Base-by-base conservation (phyloP, 108 stramenopile species). In the Cyclotella kingstonii region DNA sequence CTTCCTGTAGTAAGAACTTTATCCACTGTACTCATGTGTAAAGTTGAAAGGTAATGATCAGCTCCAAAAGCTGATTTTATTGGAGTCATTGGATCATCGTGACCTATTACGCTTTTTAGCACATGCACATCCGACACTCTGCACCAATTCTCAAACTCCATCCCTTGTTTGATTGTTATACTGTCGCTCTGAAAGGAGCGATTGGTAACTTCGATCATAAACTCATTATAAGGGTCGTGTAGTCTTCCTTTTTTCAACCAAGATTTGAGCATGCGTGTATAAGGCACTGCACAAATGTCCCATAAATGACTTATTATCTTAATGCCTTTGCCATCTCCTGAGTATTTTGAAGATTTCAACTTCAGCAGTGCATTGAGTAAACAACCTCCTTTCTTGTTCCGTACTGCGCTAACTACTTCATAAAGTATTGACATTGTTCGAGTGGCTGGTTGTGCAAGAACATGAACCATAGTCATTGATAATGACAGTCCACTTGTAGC, bases 1-100 rank as follows among this genome's bases (percentile, higher is more conserved):
- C 91, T 94, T 53, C 97, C 97, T 4, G 94, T 89, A 11, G 81
- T 89, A 41, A 95, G 66, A 25, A 93, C 83, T 55, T 73, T 86
- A 25, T 80, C 60, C 19, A 55, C 56, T 25, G 61, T 54, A 39
- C 73, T 70, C 74, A 70, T 70, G 38, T 65, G 55, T 4, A 38
- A 65, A 5, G 73, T 74, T 14, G 73, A 63, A 22, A 63, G 54
- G 27, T 47, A 51, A 12, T 59, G 55, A 38, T 74, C 73, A 7
- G 52, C 63, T 10, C 57, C 63, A 28, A 66, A 52, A n/a, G 54
- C 41, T 36, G 62, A 31, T 25, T 21, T 54, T 9, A 27, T 55
- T 17, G 54, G 17, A 36, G 21, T 35, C 40, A 58, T 63, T 25
- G 47, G 26, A 14, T 63, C 60, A 21, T 51, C 48, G 5, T 63